phyloP scores from a whole-genome alignment of 2,329 filamentous ascomycete species.

The Epichloe hybrida region DNA sequence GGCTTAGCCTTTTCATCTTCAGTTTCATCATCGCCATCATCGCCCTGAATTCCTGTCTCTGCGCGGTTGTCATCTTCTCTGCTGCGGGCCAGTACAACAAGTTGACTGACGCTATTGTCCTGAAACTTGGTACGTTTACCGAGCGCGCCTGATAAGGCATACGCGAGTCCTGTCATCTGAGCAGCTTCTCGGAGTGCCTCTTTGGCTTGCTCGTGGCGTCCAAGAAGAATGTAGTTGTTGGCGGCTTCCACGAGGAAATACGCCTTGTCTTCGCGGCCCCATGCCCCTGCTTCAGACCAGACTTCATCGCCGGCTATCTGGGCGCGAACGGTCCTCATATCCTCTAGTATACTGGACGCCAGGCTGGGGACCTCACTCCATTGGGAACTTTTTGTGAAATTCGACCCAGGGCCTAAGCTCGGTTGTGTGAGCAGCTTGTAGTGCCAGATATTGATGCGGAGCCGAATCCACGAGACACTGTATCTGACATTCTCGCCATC shows the following conservation, averaged over 20 bases:
- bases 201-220: constrained; percentile 62
- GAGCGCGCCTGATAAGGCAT: constrained; percentile 71
- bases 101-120: constrained; percentile 67
- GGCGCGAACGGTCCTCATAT: constrained; percentile 27
- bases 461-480: constrained; percentile 44
- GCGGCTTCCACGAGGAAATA: constrained; percentile 72
- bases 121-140: constrained; percentile 78
- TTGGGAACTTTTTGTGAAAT: constrained; percentile 41
- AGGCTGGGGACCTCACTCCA: constrained; percentile 47
- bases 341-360: constrained; percentile 32
- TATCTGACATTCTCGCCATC: constrained; percentile 33
- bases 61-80: constrained; percentile 22
- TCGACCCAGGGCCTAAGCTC: constrained; percentile 37
- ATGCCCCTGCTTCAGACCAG: constrained; percentile 22
- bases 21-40: constrained; percentile 8
- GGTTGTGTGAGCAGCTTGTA: constrained; percentile 48
- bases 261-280: constrained; percentile 39
- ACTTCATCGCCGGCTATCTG: constrained; percentile 24
- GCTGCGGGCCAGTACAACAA: constrained; percentile 83
- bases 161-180: constrained; percentile 55
- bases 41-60: constrained; percentile 3
- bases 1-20: constrained; percentile 31
- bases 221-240: constrained; percentile 72
- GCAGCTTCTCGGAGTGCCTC: constrained; percentile 58
- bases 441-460: constrained; percentile 61